Percentiles rank a stretch among this genome's conserved stretches.
Conservation (phyloP, 106 monocot species). For the Ottelia alismoides region DNA sequence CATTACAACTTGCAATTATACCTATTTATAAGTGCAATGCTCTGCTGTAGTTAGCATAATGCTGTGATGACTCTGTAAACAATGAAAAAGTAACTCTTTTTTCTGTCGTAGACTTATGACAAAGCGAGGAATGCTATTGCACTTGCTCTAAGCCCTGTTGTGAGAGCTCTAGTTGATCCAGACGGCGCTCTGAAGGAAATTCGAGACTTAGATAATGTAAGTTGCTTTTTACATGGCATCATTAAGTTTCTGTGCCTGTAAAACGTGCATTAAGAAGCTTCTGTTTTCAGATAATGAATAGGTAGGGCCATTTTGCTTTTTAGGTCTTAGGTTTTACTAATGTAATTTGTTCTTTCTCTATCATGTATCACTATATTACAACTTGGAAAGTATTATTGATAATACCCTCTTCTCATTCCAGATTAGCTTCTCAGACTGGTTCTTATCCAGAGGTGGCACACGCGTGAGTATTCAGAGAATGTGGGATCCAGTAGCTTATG, state of each 20-base stretch:
- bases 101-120: slow-evolving; percentile 65
- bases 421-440: slow-evolving; percentile 96
- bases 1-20: not conserved
- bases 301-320: too few relatives aligned
- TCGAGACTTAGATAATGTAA: slow-evolving; percentile 75
- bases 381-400: too few relatives aligned
- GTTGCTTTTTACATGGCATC: not conserved
- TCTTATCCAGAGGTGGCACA: slow-evolving; percentile 95
- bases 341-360: too few relatives aligned
- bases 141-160: slow-evolving; percentile 94
- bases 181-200: slow-evolving; percentile 85
- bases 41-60: not conserved
- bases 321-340: too few relatives aligned
- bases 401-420: slow-evolving; percentile 22
- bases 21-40: not conserved
- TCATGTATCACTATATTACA: too few relatives aligned
- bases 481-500: slow-evolving; percentile 99
- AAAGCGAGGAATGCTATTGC: slow-evolving; percentile 97
- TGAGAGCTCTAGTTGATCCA: slow-evolving; percentile 83
- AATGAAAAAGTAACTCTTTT: not conserved
- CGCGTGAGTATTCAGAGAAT: slow-evolving; percentile 82
- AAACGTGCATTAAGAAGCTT: not conserved
- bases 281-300: too few relatives aligned
- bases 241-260: too few relatives aligned
- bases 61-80: too few relatives aligned